phyloP scores from a whole-genome alignment of 345 rosid species.

The Ceriops tagal region DNA sequence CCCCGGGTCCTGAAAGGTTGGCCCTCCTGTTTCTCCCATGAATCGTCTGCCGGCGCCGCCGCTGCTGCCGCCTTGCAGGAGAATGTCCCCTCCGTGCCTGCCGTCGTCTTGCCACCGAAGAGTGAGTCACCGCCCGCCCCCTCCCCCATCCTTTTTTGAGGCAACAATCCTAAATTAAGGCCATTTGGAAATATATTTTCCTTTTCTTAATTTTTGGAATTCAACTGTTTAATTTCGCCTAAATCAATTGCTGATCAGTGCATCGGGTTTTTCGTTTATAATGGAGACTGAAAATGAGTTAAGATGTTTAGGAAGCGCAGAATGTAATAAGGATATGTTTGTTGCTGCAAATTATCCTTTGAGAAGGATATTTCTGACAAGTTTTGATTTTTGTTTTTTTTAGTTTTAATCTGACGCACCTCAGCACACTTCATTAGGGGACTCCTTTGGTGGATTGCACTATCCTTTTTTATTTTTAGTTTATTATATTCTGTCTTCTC shows the following conservation, averaged over 20 bases:
- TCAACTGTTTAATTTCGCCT: not conserved
- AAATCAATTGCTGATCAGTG: not conserved
- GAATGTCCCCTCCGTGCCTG: conserved; percentile 40
- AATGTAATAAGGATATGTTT: not conserved
- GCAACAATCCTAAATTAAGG: too few relatives aligned
- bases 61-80: conserved; percentile 36
- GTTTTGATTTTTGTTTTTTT: too few relatives aligned
- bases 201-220: too few relatives aligned
- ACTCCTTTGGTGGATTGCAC: too few relatives aligned
- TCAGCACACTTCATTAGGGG: too few relatives aligned
- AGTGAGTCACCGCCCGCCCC: conserved; percentile 37
- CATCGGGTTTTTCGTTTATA: not conserved
- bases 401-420: too few relatives aligned
- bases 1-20: conserved; percentile 82
- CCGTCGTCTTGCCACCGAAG: conserved; percentile 64
- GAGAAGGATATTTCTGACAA: not conserved
- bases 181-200: too few relatives aligned
- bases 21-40: conserved; percentile 70
- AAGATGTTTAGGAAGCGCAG: not conserved
- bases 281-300: too few relatives aligned
- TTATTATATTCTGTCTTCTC: not conserved
- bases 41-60: conserved; percentile 11
- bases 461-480: too few relatives aligned
- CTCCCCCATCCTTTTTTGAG: too few relatives aligned
- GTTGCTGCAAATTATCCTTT: conserved; percentile 9